Percentiles rank a stretch among this genome's conserved stretches.
phyloP scores from a whole-genome alignment of 2,329 filamentous ascomycete genomes.

The Colletotrichum sp. region DNA sequence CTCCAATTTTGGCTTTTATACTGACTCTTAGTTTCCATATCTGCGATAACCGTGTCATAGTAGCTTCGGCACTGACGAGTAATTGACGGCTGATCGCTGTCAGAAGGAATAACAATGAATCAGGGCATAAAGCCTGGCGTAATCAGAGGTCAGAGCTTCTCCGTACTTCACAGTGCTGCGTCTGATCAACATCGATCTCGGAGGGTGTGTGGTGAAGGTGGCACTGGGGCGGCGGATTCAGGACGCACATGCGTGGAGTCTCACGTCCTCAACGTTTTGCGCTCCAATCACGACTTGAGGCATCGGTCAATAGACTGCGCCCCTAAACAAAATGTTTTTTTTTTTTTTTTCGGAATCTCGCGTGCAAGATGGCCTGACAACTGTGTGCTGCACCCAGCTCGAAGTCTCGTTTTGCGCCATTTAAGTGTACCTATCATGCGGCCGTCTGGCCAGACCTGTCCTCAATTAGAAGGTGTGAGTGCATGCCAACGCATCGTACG shows the following conservation, averaged over 20 bases:
- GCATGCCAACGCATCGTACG: neutral
- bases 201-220: neutral
- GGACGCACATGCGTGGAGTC: neutral
- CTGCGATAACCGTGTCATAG: too few relatives aligned
- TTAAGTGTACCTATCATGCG: neutral
- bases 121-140: neutral
- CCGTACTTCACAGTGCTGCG: neutral
- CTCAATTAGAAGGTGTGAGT: neutral
- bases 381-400: neutral
- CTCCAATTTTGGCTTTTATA: too few relatives aligned
- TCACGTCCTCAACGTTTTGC: neutral
- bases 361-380: neutral
- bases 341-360: neutral
- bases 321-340: too few relatives aligned
- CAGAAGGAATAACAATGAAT: neutral
- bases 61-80: too few relatives aligned
- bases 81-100: too few relatives aligned
- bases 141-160: neutral
- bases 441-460: neutral
- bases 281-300: neutral
- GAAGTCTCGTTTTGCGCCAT: neutral
- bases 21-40: too few relatives aligned
- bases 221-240: neutral
- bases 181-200: neutral
- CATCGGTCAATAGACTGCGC: neutral